phyloP scores from a whole-genome alignment of 148 eudicot genomes.

The Rhododendron ferrugineum region DNA sequence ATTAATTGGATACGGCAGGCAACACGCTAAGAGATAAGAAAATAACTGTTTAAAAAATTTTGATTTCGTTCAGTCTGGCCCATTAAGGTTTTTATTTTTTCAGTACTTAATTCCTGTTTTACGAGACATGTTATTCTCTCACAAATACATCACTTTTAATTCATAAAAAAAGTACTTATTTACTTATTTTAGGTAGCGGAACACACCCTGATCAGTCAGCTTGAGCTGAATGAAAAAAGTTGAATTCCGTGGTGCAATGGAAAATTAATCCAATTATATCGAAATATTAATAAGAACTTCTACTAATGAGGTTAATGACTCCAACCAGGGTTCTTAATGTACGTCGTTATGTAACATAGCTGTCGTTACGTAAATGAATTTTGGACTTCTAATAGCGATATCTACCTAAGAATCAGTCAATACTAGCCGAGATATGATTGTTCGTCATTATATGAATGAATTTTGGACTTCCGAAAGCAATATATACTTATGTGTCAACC shows the following conservation, averaged over 20 bases:
- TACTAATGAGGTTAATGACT: not conserved
- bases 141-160: no score
- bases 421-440: no score
- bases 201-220: no score
- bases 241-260: not conserved
- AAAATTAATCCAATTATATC: not conserved
- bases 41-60: not conserved
- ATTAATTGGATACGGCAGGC: not conserved
- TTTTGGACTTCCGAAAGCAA: not conserved
- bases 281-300: not conserved
- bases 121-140: no score
- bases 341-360: not conserved
- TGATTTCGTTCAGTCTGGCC: not conserved
- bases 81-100: no score
- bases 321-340: not conserved
- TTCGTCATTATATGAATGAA: not conserved
- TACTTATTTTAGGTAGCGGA: no score
- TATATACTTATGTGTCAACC: fast-evolving
- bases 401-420: not conserved
- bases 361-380: not conserved
- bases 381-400: not conserved
- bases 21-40: not conserved
- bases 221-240: not conserved
- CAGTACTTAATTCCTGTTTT: no score
- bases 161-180: no score